Base-by-base conservation (phyloP, 2,329 filamentous ascomycete genomes). In the Monosporascus cannonballus region DNA sequence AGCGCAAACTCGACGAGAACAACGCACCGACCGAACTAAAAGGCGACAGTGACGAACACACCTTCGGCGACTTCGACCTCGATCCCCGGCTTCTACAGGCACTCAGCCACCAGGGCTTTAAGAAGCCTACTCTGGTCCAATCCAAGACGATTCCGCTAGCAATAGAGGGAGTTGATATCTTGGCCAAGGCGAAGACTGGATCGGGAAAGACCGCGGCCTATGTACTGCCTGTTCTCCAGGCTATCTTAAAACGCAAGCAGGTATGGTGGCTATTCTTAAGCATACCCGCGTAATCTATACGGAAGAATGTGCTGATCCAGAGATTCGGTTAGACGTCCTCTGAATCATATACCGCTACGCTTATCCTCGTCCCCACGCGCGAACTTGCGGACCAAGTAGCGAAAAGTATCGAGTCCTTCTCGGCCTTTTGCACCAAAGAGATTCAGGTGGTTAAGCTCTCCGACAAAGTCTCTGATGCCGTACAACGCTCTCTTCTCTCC, bases 141-240 rank as follows among this genome's bases (percentile, higher is more conserved):
- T 81, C 84, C 42, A 86, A 87, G 70, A 89, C 90, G 1, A 96
- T 99, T 56, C 94, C 94, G 1, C 73, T 96, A 38, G 90, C 90
- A 22, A 76, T 97, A 18, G 84, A 91, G 58, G 93, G 94, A 14
- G 86, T 90, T 65, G 91, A 97, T 76, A 85, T 99, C 47, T 77
- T 97, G 39, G 92, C 91, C 51, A 91, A 93, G 66, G 90, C 93
- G 38, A 95, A 93, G 71, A 97, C 94, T 5, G 94, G 94, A 14
- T 96, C 92, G 4, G 94, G 94, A 61, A 99, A 99, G 78, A 99
- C 94, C 11, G 90, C 90, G n/a, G 93, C 94, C 48, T 97, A 97
- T 68, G 76, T 96, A 6, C 78, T 99, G 42, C 94, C 94, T 1
- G 80, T 96, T n/a, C 73, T 99, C 17, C 88, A 96, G 61, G 81